Conservation (phyloP, 2,329 filamentous ascomycete species). For the Exophiala viscosa region DNA sequence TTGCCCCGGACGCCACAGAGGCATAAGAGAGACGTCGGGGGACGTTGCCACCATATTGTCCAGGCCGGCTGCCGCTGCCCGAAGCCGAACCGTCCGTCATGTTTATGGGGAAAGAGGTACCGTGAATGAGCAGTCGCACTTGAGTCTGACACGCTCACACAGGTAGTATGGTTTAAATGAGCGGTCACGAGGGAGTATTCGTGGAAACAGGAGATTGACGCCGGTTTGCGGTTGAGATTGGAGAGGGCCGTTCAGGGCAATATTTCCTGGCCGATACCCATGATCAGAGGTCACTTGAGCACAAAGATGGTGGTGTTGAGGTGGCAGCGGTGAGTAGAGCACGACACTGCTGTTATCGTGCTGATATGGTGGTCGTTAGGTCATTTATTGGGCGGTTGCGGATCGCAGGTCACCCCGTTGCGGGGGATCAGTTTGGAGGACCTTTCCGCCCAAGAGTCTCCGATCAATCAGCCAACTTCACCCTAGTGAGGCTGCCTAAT, state of each 20-base stretch:
- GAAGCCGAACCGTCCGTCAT: conserved; percentile 21
- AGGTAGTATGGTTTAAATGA: not conserved
- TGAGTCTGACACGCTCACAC: not conserved
- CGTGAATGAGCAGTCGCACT: not conserved
- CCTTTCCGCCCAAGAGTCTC: not conserved
- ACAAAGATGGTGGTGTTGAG: not conserved
- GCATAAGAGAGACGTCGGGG: conserved; percentile 58
- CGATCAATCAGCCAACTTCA: not conserved
- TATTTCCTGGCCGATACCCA: not conserved
- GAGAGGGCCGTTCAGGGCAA: conserved; percentile 6
- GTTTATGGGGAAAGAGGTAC: not conserved
- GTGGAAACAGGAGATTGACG: not conserved
- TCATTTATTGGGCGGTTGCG: conserved; percentile 9
- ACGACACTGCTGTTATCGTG: conserved; percentile 13
- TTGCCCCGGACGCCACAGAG: conserved; percentile 56
- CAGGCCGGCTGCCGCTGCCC: conserved; percentile 13
- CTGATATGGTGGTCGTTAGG: conserved; percentile 12
- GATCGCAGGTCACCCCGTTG: conserved; percentile 14
- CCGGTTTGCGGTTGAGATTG: not conserved
- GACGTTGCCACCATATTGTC: conserved; percentile 15
- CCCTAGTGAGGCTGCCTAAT: no score
- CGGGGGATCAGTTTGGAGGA: conserved; percentile 11
- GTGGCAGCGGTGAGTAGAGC: not conserved
- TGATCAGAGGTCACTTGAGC: not conserved
- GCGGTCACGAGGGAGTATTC: conserved; percentile 13